A percentile compares a stretch with the other conserved stretches of the same genome.
Conservation (phyloP, 2,329 filamentous ascomycete species). For the Venturia nashicola region DNA sequence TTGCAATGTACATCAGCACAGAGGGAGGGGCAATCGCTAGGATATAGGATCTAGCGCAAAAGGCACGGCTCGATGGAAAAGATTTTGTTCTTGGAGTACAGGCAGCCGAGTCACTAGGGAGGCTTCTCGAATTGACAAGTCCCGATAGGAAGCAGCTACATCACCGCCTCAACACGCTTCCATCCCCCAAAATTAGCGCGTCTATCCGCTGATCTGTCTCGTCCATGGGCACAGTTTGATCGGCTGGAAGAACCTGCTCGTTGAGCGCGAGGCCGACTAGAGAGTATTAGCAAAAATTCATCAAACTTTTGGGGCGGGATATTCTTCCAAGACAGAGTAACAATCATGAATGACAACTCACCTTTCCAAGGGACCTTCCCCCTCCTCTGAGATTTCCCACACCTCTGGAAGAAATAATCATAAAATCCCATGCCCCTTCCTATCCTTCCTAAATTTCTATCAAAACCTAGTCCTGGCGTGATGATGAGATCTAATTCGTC, state of each 20-base stretch:
- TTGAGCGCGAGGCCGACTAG: constrained; percentile 68
- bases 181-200: constrained; percentile 61
- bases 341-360: not conserved
- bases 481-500: constrained; percentile 69
- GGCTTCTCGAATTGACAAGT: not conserved
- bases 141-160: not conserved
- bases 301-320: not conserved
- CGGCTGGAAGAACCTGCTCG: constrained; percentile 66
- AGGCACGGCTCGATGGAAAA: not conserved
- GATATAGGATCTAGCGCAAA: not conserved
- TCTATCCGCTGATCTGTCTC: constrained; percentile 70
- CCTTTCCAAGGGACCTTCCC: constrained; percentile 4
- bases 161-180: constrained; percentile 30
- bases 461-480: constrained; percentile 88
- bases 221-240: constrained; percentile 58
- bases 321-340: too few relatives aligned
- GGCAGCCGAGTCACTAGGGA: not conserved
- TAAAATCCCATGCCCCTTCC: constrained; percentile 97
- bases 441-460: constrained; percentile 59
- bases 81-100: not conserved
- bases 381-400: constrained; percentile 30
- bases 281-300: not conserved
- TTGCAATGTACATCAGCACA: not conserved
- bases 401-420: constrained; percentile 79
- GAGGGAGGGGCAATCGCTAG: not conserved